Percentiles rank a stretch among this genome's conserved stretches.
Conservation (phyloP, 2,329 filamentous ascomycete species). For the Clonostachys sp. region DNA sequence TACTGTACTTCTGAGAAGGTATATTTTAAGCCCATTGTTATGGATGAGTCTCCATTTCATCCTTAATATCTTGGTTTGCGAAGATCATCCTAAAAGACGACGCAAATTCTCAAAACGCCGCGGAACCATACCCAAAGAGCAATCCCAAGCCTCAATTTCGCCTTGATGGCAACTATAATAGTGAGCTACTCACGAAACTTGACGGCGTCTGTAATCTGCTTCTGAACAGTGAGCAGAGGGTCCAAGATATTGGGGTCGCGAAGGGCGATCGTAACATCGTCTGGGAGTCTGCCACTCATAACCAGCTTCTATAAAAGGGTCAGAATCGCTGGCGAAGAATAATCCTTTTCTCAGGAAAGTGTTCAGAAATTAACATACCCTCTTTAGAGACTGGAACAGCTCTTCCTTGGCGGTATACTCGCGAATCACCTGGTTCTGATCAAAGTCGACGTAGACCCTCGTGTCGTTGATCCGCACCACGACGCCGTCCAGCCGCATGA, state of each 20-base stretch:
- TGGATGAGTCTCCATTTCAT: no score
- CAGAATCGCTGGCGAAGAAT: background rate
- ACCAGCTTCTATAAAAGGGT: slow-evolving; percentile 34
- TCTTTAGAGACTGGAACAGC: slow-evolving; percentile 69
- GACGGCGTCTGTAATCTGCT: slow-evolving; percentile 55
- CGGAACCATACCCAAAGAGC: no score
- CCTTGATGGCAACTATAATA: no score
- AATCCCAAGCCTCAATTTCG: no score
- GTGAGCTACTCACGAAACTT: slow-evolving; percentile 6
- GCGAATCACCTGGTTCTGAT: slow-evolving; percentile 69
- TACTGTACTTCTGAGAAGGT: no score
- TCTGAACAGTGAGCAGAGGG: slow-evolving; percentile 65
- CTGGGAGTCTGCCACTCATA: slow-evolving; percentile 48
- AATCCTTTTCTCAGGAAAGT: background rate
- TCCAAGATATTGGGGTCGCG: slow-evolving; percentile 76
- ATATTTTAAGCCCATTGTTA: no score
- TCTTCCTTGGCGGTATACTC: slow-evolving; percentile 91
- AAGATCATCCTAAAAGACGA: no score
- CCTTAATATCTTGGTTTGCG: no score
- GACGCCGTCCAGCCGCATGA: slow-evolving; percentile 90
- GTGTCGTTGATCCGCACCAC: slow-evolving; percentile 85
- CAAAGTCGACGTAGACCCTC: slow-evolving; percentile 87
- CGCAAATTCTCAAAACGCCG: no score
- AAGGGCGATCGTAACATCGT: slow-evolving; percentile 72
- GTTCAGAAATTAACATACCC: slow-evolving; percentile 41